Evolutionary conservation across 805 yeast species (phyloP).

Genomic region (Wickerhamomyces xylosicus): DNA sequence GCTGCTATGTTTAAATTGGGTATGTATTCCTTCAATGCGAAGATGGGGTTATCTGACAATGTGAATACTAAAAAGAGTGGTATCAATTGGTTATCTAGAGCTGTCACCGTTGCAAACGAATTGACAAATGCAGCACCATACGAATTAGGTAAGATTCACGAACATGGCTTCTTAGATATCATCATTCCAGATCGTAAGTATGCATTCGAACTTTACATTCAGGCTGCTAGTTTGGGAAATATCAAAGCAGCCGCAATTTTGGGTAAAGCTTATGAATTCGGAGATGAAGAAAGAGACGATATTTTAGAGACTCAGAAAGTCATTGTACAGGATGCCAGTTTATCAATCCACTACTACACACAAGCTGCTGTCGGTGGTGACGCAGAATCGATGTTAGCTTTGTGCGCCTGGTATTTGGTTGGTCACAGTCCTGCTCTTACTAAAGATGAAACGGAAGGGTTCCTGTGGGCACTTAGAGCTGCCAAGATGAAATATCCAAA

Average conservation of each 20-base stretch:
- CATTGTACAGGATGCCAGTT: conserved; percentile 67
- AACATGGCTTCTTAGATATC: conserved; percentile 77
- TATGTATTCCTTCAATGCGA: conserved; percentile 69
- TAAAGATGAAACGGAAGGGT: conserved; percentile 75
- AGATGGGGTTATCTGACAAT: conserved; percentile 71
- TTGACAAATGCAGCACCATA: conserved; percentile 89
- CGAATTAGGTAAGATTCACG: conserved; percentile 79
- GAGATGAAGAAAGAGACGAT: conserved; percentile 64
- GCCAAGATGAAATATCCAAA: conserved; percentile 66
- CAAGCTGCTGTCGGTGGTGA: conserved; percentile 87
- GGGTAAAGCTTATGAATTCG: conserved; percentile 80
- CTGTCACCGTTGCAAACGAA: conserved; percentile 75
- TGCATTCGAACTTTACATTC: conserved; percentile 77
- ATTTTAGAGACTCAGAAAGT: conserved; percentile 42
- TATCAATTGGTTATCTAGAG: conserved; percentile 86
- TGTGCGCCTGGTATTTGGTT: conserved; percentile 94
- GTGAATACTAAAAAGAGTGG: conserved; percentile 73
- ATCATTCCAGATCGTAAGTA: conserved; percentile 76
- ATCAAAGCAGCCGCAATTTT: conserved; percentile 67
- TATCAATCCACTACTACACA: conserved; percentile 87
- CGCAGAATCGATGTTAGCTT: conserved; percentile 79
- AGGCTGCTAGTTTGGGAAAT: conserved; percentile 84
- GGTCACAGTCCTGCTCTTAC: conserved; percentile 82
- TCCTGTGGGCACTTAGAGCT: conserved; percentile 88
- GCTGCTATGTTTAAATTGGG: conserved; percentile 97